Evolutionary conservation across 1,284 basidiomycete species (phyloP), one percentile per base, ranked within the genome.

Genomic region (Tylopilus orsonianus): DNA sequence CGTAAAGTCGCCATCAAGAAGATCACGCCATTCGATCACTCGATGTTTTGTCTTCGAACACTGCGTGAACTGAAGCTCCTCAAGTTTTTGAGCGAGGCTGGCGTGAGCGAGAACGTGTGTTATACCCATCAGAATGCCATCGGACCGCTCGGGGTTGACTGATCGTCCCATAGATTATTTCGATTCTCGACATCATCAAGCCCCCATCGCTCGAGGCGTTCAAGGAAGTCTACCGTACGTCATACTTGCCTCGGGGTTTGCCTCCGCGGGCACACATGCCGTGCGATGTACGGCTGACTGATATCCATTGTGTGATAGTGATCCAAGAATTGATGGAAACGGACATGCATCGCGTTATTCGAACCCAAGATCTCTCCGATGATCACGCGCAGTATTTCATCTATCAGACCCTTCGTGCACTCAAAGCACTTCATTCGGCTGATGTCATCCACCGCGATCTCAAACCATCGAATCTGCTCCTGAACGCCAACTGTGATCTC

Each of bases 401-500:
- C 52, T 87, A 88, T 58, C 90, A 93, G 66, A 95, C 92, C 0
- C 81, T 97, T 14, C 86, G 95, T 37, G 95, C 93, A 0, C 79
- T 98, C 64, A 97, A 97, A 69, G 93, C 93, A 0, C 75, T 97
- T 4, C 94, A 97, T 65, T 93, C 89, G 0, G 93, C 95, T 19
- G 91, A 94, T 66, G 93, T 97, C 56, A 88, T 97, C 58, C 94
- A 97, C 67, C 87, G 95, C 50, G 94, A 97, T 69, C 81, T 97
- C 56, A 97, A 97, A 70, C 94, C 94, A 0, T 94, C 93, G 27
- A 97, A 97, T 62, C 77, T 97, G 8, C 81, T 97, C n/a, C 77
- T 97, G 46, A 97, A 97, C 62, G 92, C 93, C 54, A 96, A 97
- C 68, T 97, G 95, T 62, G 95, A 97, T 65, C 81, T 97, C 56